Percentiles rank a stretch among this genome's conserved stretches.
Evolutionary conservation across 306 rosid species (phyloP).

Genomic region (Cajanus cajan): DNA sequence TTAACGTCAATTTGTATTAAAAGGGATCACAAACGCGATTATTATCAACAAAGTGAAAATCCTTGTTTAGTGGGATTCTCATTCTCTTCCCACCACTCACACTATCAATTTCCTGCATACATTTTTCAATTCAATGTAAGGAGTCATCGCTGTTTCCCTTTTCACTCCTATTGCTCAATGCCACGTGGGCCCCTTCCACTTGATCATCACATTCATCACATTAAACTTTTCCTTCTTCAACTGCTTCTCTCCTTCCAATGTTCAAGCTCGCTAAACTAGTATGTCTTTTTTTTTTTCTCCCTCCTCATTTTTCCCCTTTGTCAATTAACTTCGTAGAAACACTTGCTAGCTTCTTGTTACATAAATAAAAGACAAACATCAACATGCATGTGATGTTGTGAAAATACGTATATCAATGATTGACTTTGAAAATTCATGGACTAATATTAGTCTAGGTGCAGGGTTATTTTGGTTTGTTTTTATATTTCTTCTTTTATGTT

Average conservation of each 20-base stretch:
- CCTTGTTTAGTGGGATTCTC: conserved; percentile 66
- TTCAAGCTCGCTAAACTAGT: conserved; percentile 39
- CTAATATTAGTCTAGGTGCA: not conserved
- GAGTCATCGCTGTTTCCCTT: conserved; percentile 17
- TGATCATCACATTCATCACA: conserved; percentile 22
- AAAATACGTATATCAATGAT: not conserved
- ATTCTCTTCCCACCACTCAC: conserved; percentile 59
- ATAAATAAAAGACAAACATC: not conserved
- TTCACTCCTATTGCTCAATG: conserved; percentile 26
- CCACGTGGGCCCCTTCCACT: conserved; percentile 62
- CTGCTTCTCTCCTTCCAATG: conserved; percentile 22
- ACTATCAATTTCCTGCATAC: not conserved
- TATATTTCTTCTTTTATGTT: not conserved
- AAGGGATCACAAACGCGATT: conserved; percentile 19
- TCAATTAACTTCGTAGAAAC: not conserved
- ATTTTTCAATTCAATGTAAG: not conserved
- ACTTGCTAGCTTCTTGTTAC: conserved; percentile 5
- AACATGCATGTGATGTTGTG: not conserved
- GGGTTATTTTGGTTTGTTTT: not conserved
- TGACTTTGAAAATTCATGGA: not conserved
- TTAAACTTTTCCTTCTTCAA: conserved; percentile 23
- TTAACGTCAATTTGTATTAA: conserved; percentile 22
- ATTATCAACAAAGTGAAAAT: conserved; percentile 35
- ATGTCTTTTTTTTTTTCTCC: not conserved
- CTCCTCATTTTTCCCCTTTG: not conserved